A percentile compares a stretch with the other conserved stretches of the same genome.
phyloP scores from a whole-genome alignment of 305 asterid genomes.

The Fraxinus nigra region DNA sequence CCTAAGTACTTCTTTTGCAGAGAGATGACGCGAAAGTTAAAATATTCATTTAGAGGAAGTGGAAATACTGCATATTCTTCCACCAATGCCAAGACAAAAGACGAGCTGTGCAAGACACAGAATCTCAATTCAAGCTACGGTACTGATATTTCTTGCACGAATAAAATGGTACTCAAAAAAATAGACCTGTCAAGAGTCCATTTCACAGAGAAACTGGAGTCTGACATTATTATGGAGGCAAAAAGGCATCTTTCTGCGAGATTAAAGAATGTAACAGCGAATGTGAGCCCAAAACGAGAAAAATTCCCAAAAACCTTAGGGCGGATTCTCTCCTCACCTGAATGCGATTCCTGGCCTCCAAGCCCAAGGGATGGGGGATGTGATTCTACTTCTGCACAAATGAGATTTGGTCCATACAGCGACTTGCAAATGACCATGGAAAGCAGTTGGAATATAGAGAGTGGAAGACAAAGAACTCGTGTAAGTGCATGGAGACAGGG shows the following conservation, averaged over 20 bases:
- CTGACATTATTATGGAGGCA: slow-evolving; percentile 66
- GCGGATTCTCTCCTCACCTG: slow-evolving; percentile 64
- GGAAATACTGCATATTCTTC: slow-evolving; percentile 14
- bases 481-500: not conserved
- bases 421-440: not conserved
- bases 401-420: slow-evolving; percentile 16
- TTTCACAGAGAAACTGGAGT: slow-evolving; percentile 32
- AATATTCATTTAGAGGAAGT: slow-evolving; percentile 31
- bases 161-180: slow-evolving; percentile 25
- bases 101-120: slow-evolving; percentile 19
- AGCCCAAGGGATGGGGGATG: slow-evolving; percentile 38
- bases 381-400: slow-evolving; percentile 33
- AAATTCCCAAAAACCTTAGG: slow-evolving; percentile 48
- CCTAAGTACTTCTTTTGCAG: slow-evolving; percentile 24
- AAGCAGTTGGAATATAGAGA: not conserved
- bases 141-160: slow-evolving; percentile 27
- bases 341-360: slow-evolving; percentile 35
- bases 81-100: slow-evolving; percentile 18
- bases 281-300: slow-evolving; percentile 22
- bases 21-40: slow-evolving; percentile 37
- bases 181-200: slow-evolving; percentile 31
- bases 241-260: slow-evolving; percentile 72
- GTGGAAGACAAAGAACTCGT: not conserved
- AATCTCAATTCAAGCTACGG: slow-evolving; percentile 20
- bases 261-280: slow-evolving; percentile 27